Evolutionary conservation across 2,329 filamentous ascomycete genomes (phyloP), one percentile per base, ranked within the genome.

Genomic region (Fonsecaea nubica): DNA sequence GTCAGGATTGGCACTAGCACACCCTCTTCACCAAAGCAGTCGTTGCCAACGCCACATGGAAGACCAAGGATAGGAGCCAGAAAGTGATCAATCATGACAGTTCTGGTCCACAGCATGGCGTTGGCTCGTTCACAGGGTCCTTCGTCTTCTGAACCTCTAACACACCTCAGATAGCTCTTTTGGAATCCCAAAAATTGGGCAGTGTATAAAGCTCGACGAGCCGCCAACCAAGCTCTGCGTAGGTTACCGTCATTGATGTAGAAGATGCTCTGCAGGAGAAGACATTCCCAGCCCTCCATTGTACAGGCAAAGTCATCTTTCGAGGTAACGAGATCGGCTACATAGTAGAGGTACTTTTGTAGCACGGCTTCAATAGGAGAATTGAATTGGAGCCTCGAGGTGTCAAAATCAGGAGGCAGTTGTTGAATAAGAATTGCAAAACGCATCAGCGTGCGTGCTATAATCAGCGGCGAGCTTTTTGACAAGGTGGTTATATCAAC

Each of bases 361-460:
- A 77, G 77, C 52, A 80, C 53, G n/a, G 35, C n/a, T 13, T 42
- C 21, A n/a, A 54, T 32, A 9, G 45, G 30, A 2, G 36, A 48
- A 15, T 36, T 32, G 42, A 65, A 54, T 1, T 55, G 50, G 12
- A 56, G 45, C n/a, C 50, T 56, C 18, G 35, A 33, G 7, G 38
- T n/a, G 33, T 54, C 42, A 18, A 75, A 74, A 36, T 66, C 65
- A 0, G 79, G 79, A 0, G 79, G 77, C 36, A 84, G 73, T 35
- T 82, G 80, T 72, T 86, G 84, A 10, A 85, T 30, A 25, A 78
- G 82, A 12, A 80, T 76, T 1, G 78, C 77, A 3, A 85, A 68
- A 33, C 83, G 79, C 10, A 86, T 76, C 25, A 86, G 77, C 6
- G 80, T 77, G 63, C 79, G 80, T 1, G 83, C 83, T 1, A 86